These are phyloP conservation scores for Saccharomycopsis hybrid DNA, from an alignment of 1,139 yeast genomes.

Conservation along the genomic window DNA sequence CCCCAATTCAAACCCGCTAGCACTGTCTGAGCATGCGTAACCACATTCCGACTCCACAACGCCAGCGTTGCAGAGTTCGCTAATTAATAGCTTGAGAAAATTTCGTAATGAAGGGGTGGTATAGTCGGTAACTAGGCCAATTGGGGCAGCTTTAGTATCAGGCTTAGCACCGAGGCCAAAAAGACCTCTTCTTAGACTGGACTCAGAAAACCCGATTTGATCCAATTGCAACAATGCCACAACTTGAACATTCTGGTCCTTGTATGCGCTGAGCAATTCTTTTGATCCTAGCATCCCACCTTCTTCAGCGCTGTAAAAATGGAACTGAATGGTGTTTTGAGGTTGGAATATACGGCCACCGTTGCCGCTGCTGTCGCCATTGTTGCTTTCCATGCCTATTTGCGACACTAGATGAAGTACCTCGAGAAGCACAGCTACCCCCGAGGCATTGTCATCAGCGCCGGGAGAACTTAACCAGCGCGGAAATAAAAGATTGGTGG, in stretches of 20 bases:
- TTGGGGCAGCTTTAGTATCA: not conserved
- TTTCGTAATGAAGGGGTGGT: conserved; percentile 53
- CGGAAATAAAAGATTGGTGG: conserved; percentile 73
- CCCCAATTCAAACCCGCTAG: conserved; percentile 77
- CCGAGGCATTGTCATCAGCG: conserved; percentile 93
- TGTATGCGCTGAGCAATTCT: conserved; percentile 43
- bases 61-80: conserved; percentile 57
- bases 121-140: conserved; percentile 71
- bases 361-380: too few species aligned
- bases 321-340: conserved; percentile 77
- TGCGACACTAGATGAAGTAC: conserved; percentile 53
- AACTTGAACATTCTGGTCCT: conserved; percentile 43
- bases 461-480: conserved; percentile 75
- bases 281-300: conserved; percentile 80
- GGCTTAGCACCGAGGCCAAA: not conserved
- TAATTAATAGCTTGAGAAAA: conserved; percentile 56
- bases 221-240: conserved; percentile 44
- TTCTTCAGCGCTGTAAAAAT: conserved; percentile 94
- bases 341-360: conserved; percentile 31
- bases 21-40: conserved; percentile 91
- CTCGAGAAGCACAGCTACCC: conserved; percentile 73
- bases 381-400: too few species aligned
- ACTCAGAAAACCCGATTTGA: conserved; percentile 11
- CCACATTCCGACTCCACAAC: conserved; percentile 77
- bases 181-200: not conserved